phyloP scores from a whole-genome alignment of 495 filamentous ascomycete species.

The Xylaria castorea region DNA sequence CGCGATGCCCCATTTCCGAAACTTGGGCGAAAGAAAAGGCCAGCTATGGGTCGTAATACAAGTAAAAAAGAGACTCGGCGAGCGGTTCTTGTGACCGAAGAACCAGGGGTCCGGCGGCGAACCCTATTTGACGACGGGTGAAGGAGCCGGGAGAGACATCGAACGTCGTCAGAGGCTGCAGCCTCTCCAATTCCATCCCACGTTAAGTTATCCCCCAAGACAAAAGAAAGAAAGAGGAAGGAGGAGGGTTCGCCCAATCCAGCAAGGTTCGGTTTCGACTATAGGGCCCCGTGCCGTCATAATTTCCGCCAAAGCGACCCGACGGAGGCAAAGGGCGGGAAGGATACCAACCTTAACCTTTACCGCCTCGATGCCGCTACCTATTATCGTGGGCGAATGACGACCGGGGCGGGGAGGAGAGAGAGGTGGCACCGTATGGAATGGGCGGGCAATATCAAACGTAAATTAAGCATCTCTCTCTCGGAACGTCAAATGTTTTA shows the following conservation, averaged over 20 bases:
- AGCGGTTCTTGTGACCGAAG: conserved; percentile 2
- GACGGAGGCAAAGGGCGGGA: neutral
- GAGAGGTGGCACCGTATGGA: neutral
- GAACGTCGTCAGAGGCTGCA: conserved; percentile 19
- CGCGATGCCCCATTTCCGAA: neutral
- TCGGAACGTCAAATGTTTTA: neutral
- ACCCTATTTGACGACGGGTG: conserved; percentile 26
- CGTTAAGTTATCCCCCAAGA: too few species aligned
- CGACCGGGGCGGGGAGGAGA: neutral
- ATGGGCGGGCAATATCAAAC: conserved; percentile 1
- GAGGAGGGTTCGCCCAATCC: neutral
- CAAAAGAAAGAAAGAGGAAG: neutral
- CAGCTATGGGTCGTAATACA: neutral
- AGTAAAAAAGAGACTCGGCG: neutral
- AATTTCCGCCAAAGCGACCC: neutral
- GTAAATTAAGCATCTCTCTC: neutral
- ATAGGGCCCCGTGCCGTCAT: conserved; percentile 19
- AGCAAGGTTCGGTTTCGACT: conserved; percentile 13
- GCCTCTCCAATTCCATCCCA: conserved; percentile 14
- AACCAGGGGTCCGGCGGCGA: conserved; percentile 21
- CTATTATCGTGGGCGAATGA: conserved; percentile 13
- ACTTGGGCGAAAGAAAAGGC: neutral
- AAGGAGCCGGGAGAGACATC: conserved; percentile 8
- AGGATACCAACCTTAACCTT: neutral
- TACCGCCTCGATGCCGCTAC: conserved; percentile 11